Base-by-base conservation (phyloP, 192 early-diverging fungal genomes). In the Backusella australiensis region DNA sequence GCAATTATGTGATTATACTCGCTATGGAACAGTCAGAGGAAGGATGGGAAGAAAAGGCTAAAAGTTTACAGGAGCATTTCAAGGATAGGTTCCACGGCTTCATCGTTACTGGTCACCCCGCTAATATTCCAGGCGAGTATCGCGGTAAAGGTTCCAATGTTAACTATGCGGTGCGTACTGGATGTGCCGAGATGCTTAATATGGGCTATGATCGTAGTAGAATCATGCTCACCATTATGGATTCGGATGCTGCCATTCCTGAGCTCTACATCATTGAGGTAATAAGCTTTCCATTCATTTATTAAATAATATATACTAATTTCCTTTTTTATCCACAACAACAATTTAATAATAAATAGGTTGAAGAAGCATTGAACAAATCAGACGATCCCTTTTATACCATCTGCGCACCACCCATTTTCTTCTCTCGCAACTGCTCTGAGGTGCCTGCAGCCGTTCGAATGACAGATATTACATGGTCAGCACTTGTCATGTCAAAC, bases 121-220 rank as follows among this genome's bases (percentile, higher is more conserved):
- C 71, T 19, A 85, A 86, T 79, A 75, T 87, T 9, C 89, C 89
- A 17, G 91, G 90, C 38, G 93, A 94, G 79, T 88, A 88, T 65
- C 82, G 92, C 14, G 93, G 93, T 17, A 94, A 94, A 69, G 92
- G 90, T 26, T 84, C 84, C 67, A 94, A 94, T 76, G 92, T 92
- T 1, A 86, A 90, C 21, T 90, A 85, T 83, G 91, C 92, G 23
- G 86, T 90, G 14, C 75, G 76, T n/a, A 34, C 73, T 17, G 82
- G 81, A 39, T 77, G 77, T 53, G 59, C 63, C 15, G 72, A 79
- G 35, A 46, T 81, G 72, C 71, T 79, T 34, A 38, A 80, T 72
- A 23, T 77, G 35, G 70, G 76, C 12, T 73, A 77, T 75, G 87
- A 75, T 85, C 87, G 84, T 82, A 81, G 74, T 39, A 81, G 85